A percentile compares a stretch with the other conserved stretches of the same genome.
phyloP scores from a whole-genome alignment of 371 early-diverging fungal species.

The Coemansia sp. region DNA sequence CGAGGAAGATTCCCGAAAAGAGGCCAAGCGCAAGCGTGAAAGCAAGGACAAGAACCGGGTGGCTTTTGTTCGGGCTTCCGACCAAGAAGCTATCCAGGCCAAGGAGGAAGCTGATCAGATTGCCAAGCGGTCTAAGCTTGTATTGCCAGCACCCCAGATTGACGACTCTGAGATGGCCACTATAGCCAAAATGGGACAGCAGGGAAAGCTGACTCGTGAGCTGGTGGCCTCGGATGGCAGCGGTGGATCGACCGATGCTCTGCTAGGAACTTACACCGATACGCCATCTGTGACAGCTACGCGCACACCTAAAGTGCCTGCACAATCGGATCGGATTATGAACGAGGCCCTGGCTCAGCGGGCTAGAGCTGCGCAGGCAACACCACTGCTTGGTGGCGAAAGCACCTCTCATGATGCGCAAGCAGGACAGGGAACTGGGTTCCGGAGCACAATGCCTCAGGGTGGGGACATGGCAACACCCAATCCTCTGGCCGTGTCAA shows the following conservation, averaged over 20 bases:
- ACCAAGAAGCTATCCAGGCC: conserved; percentile 46
- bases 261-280: conserved; percentile 72
- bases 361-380: conserved; percentile 72
- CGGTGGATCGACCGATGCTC: conserved; percentile 59
- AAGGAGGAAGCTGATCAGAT: conserved; percentile 70
- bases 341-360: conserved; percentile 81
- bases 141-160: conserved; percentile 89
- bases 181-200: conserved; percentile 85
- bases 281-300: conserved; percentile 55
- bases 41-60: conserved; percentile 48
- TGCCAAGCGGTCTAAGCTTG: conserved; percentile 72
- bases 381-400: conserved; percentile 87
- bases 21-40: conserved; percentile 74
- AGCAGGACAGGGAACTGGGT: conserved; percentile 57
- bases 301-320: conserved; percentile 76
- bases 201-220: conserved; percentile 73
- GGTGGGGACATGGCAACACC: conserved; percentile 69
- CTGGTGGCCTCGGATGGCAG: conserved; percentile 57
- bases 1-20: conserved; percentile 69
- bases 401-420: neutral
- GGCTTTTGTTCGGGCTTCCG: conserved; percentile 59
- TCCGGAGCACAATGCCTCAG: conserved; percentile 69
- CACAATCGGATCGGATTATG: conserved; percentile 66
- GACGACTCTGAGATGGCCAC: conserved; percentile 87
- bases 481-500: conserved; percentile 66